Conservation (phyloP, 345 rosid species). For the Citrus cavaleriei region DNA sequence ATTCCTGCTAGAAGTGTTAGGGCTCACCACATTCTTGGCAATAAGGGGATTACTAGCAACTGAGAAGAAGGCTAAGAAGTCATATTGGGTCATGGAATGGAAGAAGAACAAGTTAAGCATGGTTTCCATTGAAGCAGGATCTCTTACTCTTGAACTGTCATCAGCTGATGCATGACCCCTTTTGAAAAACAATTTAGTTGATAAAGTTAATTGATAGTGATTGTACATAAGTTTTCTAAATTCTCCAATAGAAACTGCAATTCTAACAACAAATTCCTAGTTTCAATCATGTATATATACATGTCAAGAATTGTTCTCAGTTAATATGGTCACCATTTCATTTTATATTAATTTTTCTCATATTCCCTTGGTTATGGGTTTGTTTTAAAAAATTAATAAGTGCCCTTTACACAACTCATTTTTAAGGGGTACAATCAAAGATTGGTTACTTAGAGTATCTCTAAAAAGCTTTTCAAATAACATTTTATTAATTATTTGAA, state of each 20-base stretch:
- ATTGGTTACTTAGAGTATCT: no score
- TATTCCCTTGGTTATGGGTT: neutral
- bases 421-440: no score
- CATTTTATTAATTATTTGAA: no score
- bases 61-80: constrained; percentile 10
- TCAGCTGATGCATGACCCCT: neutral
- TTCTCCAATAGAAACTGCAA: no score
- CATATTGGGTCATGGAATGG: neutral
- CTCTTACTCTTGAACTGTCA: neutral
- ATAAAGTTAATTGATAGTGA: neutral
- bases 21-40: constrained; percentile 13
- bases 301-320: neutral
- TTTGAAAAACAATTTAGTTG: neutral
- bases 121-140: neutral
- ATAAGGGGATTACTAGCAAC: neutral
- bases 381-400: no score
- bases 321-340: neutral
- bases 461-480: no score
- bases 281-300: neutral
- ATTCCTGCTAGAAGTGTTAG: constrained; percentile 42
- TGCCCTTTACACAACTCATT: no score
- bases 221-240: neutral
- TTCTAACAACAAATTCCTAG: neutral
- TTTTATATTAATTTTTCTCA: neutral
- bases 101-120: no score